Conservation (phyloP, 2,329 filamentous ascomycete genomes). For the Fusarium sp. region DNA sequence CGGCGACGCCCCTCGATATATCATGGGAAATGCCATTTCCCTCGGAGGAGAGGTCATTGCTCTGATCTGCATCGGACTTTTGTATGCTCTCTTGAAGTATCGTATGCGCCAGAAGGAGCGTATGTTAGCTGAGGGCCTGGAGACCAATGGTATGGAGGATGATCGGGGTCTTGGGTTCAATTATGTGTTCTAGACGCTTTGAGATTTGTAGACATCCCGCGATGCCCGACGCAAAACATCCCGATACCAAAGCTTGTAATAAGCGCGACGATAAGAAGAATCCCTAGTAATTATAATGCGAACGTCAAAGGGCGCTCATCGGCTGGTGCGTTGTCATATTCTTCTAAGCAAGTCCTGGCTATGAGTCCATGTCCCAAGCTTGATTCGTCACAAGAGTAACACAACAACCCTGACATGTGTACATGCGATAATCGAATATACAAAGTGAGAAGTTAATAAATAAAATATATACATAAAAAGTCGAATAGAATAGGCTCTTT, state of each 20-base stretch:
- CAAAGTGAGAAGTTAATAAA: background rate
- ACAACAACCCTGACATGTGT: background rate
- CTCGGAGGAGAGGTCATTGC: slow-evolving; percentile 44
- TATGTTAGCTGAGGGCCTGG: slow-evolving; percentile 36
- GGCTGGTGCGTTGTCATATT: background rate
- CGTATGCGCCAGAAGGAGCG: slow-evolving; percentile 45
- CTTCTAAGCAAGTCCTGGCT: background rate
- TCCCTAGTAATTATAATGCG: background rate
- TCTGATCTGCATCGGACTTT: slow-evolving; percentile 37
- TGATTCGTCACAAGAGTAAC: background rate
- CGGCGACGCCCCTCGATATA: slow-evolving; percentile 40
- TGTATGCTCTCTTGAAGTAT: slow-evolving; percentile 44
- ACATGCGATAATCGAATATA: background rate
- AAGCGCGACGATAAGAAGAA: background rate
- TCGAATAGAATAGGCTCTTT: background rate
- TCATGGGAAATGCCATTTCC: slow-evolving; percentile 46
- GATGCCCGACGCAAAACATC: background rate
- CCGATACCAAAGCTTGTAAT: background rate
- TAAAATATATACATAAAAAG: background rate
- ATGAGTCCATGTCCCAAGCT: background rate
- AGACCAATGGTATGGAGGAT: slow-evolving; percentile 32
- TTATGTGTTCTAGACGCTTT: slow-evolving; percentile 42
- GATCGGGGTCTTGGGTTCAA: slow-evolving; percentile 29
- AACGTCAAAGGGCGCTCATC: background rate
- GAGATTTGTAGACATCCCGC: background rate